Conservation (phyloP, 306 rosid genomes). For the Casuarina equisetifolia region DNA sequence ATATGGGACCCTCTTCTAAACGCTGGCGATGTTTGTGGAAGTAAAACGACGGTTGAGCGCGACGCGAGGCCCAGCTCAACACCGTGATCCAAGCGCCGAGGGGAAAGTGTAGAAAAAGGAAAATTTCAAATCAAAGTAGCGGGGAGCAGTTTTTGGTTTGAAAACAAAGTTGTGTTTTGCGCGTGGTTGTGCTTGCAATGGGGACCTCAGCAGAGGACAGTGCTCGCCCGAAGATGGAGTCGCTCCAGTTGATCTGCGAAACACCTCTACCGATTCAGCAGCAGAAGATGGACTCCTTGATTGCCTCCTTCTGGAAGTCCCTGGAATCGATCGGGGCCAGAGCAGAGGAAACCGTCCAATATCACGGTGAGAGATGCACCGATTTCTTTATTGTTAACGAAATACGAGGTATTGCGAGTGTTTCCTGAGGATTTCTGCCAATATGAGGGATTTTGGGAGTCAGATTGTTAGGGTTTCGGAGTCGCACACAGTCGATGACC, state of each 20-base stretch:
- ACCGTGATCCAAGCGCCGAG: not conserved
- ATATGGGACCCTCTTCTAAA: too few species aligned
- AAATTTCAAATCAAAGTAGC: slow-evolving; percentile 25
- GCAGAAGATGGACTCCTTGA: slow-evolving; percentile 36
- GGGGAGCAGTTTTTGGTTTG: slow-evolving; percentile 20
- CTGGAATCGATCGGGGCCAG: slow-evolving; percentile 40
- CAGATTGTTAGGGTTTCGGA: slow-evolving; percentile 35
- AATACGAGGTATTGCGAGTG: not conserved
- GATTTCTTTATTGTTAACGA: not conserved
- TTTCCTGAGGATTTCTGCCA: not conserved
- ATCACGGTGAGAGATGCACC: slow-evolving; percentile 40
- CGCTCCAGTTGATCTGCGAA: slow-evolving; percentile 45
- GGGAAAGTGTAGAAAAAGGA: not conserved
- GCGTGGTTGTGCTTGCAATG: slow-evolving; percentile 9
- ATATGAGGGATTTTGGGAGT: not conserved
- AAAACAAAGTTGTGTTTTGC: not conserved
- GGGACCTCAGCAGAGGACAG: slow-evolving; percentile 31
- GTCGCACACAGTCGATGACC: not conserved
- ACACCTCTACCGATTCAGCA: slow-evolving; percentile 37
- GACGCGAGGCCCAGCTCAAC: too few species aligned
- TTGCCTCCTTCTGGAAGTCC: slow-evolving; percentile 35
- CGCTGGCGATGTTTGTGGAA: too few species aligned
- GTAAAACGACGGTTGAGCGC: too few species aligned
- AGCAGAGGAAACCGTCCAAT: slow-evolving; percentile 41
- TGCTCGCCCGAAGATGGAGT: slow-evolving; percentile 40